A percentile compares a stretch with the other conserved stretches of the same genome.
phyloP scores from a whole-genome alignment of 2,329 filamentous ascomycete species.

The Fusarium annulatum region DNA sequence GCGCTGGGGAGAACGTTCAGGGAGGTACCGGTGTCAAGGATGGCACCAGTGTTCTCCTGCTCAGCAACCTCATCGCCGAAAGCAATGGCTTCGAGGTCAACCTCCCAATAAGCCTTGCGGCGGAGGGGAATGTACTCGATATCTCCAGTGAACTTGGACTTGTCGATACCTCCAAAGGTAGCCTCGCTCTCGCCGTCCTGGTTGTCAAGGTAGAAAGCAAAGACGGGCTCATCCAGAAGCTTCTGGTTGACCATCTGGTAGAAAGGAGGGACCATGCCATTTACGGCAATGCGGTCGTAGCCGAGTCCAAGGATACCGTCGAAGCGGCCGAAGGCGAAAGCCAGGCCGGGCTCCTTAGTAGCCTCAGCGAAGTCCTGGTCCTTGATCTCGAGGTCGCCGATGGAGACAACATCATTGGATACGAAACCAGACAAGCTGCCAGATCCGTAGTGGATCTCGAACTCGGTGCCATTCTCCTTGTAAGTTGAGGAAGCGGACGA shows the following conservation, averaged over 20 bases:
- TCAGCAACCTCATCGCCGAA: conserved; percentile 88
- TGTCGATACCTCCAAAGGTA: conserved; percentile 88
- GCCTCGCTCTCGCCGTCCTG: conserved; percentile 82
- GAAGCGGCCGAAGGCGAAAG: conserved; percentile 97
- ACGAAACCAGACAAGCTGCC: conserved; percentile 94
- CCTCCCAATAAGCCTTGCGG: conserved; percentile 99
- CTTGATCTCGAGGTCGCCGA: conserved; percentile 90
- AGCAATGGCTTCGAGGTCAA: conserved; percentile 91
- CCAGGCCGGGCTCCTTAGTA: conserved; percentile 92
- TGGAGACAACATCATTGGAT: conserved; percentile 85
- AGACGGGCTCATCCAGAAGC: conserved; percentile 90
- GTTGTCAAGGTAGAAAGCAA: conserved; percentile 94
- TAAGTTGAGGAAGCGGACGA: conserved; percentile 88
- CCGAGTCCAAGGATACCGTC: conserved; percentile 96
- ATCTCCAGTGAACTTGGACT: conserved; percentile 84
- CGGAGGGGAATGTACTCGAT: conserved; percentile 93
- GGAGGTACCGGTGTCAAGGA: conserved; percentile 98
- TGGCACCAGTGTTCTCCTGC: conserved; percentile 93
- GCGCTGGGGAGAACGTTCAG: conserved; percentile 93
- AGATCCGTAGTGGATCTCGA: conserved; percentile 95
- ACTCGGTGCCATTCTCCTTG: conserved; percentile 92
- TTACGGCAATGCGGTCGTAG: conserved; percentile 97
- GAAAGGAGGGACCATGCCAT: conserved; percentile 93
- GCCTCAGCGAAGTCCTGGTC: conserved; percentile 96
- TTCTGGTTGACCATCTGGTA: conserved; percentile 95